Evolutionary conservation across 78 protist genomes (phyloP).

Genomic region (Dictyostelium firmibasis): DNA sequence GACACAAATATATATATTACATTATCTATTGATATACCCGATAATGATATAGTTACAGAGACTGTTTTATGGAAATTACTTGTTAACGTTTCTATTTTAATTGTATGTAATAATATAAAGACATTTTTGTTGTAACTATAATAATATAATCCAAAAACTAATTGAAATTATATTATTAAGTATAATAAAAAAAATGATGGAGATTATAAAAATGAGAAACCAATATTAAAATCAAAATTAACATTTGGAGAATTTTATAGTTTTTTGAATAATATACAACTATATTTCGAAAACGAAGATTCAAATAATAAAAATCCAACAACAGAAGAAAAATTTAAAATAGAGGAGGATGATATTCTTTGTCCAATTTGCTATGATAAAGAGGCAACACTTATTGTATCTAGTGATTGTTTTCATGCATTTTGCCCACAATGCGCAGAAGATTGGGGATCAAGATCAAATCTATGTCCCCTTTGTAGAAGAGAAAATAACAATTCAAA

Average conservation of each 20-base stretch:
- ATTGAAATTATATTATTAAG: no score
- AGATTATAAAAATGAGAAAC: not conserved
- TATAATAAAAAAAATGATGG: not conserved
- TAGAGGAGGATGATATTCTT: not conserved
- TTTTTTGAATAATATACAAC: not conserved
- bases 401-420: constrained; percentile 14
- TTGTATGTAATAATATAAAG: constrained; percentile 11
- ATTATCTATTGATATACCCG: not conserved
- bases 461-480: constrained; percentile 23
- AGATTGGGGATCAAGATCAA: not conserved
- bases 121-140: no score
- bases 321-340: not conserved
- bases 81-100: not conserved
- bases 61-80: constrained; percentile 27
- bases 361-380: constrained; percentile 34
- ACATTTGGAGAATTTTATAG: constrained; percentile 26
- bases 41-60: not conserved
- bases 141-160: no score
- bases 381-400: not conserved
- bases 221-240: not conserved
- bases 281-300: not conserved
- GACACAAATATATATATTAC: not conserved
- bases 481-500: not conserved
- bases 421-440: not conserved
- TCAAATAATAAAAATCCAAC: not conserved